Base-by-base conservation (phyloP, 2,329 filamentous ascomycete genomes). In the Phaeophleospora eucalypticola region DNA sequence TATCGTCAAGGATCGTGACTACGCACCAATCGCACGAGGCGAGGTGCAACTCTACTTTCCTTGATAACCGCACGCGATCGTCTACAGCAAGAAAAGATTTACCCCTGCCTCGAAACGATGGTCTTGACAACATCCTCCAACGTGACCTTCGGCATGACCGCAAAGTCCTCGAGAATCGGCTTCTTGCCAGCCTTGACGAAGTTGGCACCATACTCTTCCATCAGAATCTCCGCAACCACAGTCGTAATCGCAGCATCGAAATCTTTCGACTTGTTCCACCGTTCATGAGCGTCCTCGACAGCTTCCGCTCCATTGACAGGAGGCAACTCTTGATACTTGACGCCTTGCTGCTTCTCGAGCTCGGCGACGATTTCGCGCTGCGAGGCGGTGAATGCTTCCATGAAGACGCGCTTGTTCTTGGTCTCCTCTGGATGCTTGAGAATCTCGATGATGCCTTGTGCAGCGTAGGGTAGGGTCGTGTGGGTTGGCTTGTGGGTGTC, bases 351-450 rank as follows among this genome's bases (percentile, higher is more conserved):
- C 49, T 71, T 77, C 65, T 86, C 80, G 56, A 82, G 84, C 60
- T 84, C 82, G 16, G 72, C 71, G 18, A 86, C 62, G 16, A 86
- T 81, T 17, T 80, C 67, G 4, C 77, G 72, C 0, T 82, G 78
- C 0, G 79, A 84, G 6, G 77, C 75, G 0, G 82, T 79, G 54
- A 87, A 87, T 0, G 83, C 86, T 57, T 86, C 82, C 1, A 87
- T 79, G 49, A 80, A 83, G 14, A 70, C 51, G 17, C 58, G 47
- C 29, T 61, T 57, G 44, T 68, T 66, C 21, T 44, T 56, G 1
- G 64, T 68, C 45, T 65, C 46, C 10, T 53, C 57, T 7, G 53
- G 53, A 34, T 64, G 48, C 32, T 58, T 47, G 29, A 69, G 50
- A 17, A 62, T 53, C 3, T 58, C 54, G 9, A 58, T 41, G 6